These are phyloP conservation scores for Coemansia sp. DNA, from an alignment of 192 early-diverging fungal genomes.

Conservation along the genomic window DNA sequence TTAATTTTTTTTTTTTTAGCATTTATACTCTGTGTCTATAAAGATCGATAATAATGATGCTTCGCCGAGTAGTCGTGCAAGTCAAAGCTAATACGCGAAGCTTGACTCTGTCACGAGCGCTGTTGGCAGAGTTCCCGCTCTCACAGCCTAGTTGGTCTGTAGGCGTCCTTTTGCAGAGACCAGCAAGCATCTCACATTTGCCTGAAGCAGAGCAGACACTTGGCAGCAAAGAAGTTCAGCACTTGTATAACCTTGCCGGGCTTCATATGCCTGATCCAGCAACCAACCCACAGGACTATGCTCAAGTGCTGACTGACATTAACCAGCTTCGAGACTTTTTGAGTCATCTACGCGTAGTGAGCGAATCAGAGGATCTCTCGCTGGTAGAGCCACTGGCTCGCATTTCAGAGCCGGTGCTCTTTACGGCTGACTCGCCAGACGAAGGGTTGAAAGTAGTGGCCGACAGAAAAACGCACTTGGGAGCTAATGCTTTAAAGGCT, in stretches of 20 bases:
- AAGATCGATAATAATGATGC: not conserved
- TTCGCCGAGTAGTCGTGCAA: not conserved
- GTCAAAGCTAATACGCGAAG: not conserved
- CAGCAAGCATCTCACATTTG: not conserved
- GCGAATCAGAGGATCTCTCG: slow-evolving; percentile 24
- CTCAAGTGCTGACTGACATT: slow-evolving; percentile 17
- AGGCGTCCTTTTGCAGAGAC: slow-evolving; percentile 7
- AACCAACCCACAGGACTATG: slow-evolving; percentile 5
- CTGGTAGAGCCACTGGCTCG: slow-evolving; percentile 32
- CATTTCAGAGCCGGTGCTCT: slow-evolving; percentile 35
- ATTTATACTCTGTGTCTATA: not conserved
- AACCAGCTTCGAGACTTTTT: slow-evolving; percentile 49
- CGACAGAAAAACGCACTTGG: slow-evolving; percentile 10
- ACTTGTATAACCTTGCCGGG: slow-evolving; percentile 33
- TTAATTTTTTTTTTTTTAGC: too few relatives aligned
- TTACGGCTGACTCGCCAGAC: slow-evolving; percentile 13
- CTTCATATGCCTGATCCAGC: slow-evolving; percentile 26
- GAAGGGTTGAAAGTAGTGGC: slow-evolving; percentile 13
- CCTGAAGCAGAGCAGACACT: slow-evolving; percentile 15
- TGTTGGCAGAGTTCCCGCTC: slow-evolving; percentile 10
- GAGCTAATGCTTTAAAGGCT: slow-evolving; percentile 11
- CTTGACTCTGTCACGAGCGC: not conserved
- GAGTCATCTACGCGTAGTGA: slow-evolving; percentile 33
- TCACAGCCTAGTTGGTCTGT: slow-evolving; percentile 18
- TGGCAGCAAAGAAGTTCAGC: slow-evolving; percentile 14